Evolutionary conservation across 129 eudicot species (phyloP).

Genomic region (Pseudognaphalium luteoalbum): DNA sequence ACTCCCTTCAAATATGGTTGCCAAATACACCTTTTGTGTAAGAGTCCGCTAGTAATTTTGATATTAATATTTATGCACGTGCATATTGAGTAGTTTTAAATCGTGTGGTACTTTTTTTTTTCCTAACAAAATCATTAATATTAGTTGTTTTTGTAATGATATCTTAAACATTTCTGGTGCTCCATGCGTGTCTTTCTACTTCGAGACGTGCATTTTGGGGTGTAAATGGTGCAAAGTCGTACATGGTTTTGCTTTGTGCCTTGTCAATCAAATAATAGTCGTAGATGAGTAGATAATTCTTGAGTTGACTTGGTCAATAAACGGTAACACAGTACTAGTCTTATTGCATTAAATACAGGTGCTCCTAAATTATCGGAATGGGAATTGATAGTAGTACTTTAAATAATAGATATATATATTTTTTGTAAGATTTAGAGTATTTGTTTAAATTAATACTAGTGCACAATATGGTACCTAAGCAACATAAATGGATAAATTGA

Average conservation of each 20-base stretch:
- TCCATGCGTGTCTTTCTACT: neutral
- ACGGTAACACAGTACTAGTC: neutral
- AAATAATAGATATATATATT: too few species aligned
- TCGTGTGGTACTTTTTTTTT: neutral
- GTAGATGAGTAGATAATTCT: neutral
- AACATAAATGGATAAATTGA: too few species aligned
- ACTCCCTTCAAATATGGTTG: too few species aligned
- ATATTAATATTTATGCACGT: neutral
- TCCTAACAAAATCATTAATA: neutral
- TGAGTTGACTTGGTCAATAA: conserved; percentile 15
- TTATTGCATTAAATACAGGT: too few species aligned
- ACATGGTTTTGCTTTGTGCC: neutral
- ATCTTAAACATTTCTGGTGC: conserved; percentile 4
- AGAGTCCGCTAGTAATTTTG: neutral
- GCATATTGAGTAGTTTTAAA: too few species aligned
- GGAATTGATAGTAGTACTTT: too few species aligned
- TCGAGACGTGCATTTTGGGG: neutral
- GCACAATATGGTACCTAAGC: too few species aligned
- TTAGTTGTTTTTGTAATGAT: conserved; percentile 5
- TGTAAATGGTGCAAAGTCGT: neutral
- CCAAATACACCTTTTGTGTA: too few species aligned
- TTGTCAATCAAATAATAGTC: neutral
- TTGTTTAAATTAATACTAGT: too few species aligned
- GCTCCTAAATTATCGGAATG: too few species aligned
- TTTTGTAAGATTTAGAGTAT: too few species aligned